A percentile compares a stretch with the other conserved stretches of the same genome.
These are phyloP conservation scores for Penicillium sp. DNA, from an alignment of 2,329 filamentous ascomycete species.

Conservation along the genomic window DNA sequence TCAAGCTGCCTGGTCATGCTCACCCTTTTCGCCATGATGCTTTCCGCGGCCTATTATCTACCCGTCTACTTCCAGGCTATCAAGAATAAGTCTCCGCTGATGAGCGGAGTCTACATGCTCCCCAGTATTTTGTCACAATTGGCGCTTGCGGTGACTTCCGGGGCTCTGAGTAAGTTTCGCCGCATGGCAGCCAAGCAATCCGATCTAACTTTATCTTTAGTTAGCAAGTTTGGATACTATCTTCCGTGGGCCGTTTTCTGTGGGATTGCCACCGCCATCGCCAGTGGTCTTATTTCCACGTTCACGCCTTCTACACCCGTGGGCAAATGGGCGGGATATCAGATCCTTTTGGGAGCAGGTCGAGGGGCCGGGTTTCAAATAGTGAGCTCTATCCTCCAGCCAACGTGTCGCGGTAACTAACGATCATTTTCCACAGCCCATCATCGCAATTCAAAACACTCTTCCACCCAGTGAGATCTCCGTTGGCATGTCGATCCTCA, in stretches of 20 bases:
- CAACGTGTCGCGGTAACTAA: not conserved
- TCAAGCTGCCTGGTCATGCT: constrained; percentile 15
- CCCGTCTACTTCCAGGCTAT: constrained; percentile 50
- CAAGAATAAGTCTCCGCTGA: constrained; percentile 24
- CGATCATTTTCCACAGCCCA: constrained; percentile 24
- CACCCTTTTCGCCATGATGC: constrained; percentile 6
- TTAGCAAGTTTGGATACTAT: constrained; percentile 34
- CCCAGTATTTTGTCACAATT: constrained; percentile 34
- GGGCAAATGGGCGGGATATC: constrained; percentile 49
- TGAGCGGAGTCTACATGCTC: constrained; percentile 28
- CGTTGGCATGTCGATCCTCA: constrained; percentile 40
- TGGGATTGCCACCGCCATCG: constrained; percentile 27
- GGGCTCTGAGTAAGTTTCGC: constrained; percentile 28
- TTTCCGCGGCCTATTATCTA: constrained; percentile 14
- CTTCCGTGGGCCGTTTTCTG: constrained; percentile 27
- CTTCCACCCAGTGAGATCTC: constrained; percentile 38
- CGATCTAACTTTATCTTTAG: constrained; percentile 11
- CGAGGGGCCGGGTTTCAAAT: constrained; percentile 35
- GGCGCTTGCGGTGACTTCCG: constrained; percentile 33
- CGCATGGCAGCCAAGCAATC: not conserved
- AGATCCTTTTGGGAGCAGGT: constrained; percentile 46
- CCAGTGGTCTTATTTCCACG: constrained; percentile 44
- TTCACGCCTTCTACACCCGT: constrained; percentile 37
- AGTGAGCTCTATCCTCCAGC: constrained; percentile 11
- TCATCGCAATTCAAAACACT: constrained; percentile 43